Evolutionary conservation across 257 asterid species (phyloP), one percentile per base, ranked within the genome.

Genomic region (Solanum dulcamara): DNA sequence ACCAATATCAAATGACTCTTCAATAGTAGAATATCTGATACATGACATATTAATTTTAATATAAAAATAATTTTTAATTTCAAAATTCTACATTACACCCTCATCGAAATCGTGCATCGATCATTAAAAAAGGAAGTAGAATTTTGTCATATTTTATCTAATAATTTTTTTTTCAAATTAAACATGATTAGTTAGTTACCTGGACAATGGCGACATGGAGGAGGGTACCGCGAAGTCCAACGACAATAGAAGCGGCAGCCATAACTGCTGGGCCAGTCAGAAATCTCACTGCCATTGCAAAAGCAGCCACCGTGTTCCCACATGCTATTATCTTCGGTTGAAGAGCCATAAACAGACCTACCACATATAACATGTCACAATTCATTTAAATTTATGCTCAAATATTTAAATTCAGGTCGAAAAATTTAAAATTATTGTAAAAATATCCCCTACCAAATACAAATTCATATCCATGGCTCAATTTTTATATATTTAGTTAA

Each of bases 271-370:
- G 88, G 57, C 88, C 88, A 12, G 83, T 59, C 1, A 86, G 80
- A 70, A 86, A 86, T 85, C 88, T 86, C 32, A 86, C 88, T 24
- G 88, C 88, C 88, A 86, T 86, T n/a, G 88, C 71, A 44, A 86
- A 86, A 18, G 83, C 53, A 83, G 86, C 88, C 83, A 71, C 88
- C 8, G 83, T 68, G 60, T 86, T 86, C 68, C 88, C 88, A 71
- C 88, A 86, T 30, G 88, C 88, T 6, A 86, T 86, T 38, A 86
- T 70, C 86, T 81, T 86, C 6, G 88, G 88, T 72, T 86, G 88
- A 82, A 86, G 88, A 0, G 88, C 88, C 88, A 86, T 86, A 44
- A 86, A 86, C 20, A 86, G 38, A 42, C 88, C 88, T 86, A 57
- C 13, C 40, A 59, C 37, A 53, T 10, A 10, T 10, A 10, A 8